These are phyloP conservation scores for Backusella westeae DNA, from an alignment of 192 early-diverging fungal species.

Conservation along the genomic window DNA sequence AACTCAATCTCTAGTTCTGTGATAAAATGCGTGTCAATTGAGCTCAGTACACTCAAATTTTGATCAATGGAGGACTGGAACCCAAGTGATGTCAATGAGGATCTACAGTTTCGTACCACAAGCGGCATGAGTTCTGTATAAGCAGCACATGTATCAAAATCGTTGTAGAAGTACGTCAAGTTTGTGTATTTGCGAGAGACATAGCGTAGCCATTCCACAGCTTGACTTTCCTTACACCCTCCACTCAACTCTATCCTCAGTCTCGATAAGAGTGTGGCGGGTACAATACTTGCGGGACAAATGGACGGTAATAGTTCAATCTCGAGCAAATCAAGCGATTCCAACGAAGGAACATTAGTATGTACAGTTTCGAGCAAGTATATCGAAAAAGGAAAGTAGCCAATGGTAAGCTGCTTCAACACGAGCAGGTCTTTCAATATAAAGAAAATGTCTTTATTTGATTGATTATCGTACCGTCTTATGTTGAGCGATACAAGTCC, in stretches of 20 bases:
- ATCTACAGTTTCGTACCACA: neutral
- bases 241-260: neutral
- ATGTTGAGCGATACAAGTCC: too few relatives aligned
- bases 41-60: neutral
- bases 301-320: neutral
- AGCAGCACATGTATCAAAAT: neutral
- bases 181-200: neutral
- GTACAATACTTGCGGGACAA: neutral
- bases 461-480: too few relatives aligned
- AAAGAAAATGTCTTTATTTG: too few relatives aligned
- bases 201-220: neutral
- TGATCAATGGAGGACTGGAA: neutral
- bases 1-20: too few relatives aligned
- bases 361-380: too few relatives aligned
- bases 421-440: too few relatives aligned
- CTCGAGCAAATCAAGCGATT: neutral
- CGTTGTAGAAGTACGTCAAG: neutral
- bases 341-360: neutral
- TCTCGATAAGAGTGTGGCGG: neutral
- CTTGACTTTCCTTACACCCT: accelerated
- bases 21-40: neutral
- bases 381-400: too few relatives aligned
- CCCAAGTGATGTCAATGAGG: neutral
- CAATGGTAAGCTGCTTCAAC: too few relatives aligned
- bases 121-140: neutral